These are phyloP conservation scores for Dactylellina parvicollis DNA, from an alignment of 2,329 filamentous ascomycete genomes.

Conservation along the genomic window DNA sequence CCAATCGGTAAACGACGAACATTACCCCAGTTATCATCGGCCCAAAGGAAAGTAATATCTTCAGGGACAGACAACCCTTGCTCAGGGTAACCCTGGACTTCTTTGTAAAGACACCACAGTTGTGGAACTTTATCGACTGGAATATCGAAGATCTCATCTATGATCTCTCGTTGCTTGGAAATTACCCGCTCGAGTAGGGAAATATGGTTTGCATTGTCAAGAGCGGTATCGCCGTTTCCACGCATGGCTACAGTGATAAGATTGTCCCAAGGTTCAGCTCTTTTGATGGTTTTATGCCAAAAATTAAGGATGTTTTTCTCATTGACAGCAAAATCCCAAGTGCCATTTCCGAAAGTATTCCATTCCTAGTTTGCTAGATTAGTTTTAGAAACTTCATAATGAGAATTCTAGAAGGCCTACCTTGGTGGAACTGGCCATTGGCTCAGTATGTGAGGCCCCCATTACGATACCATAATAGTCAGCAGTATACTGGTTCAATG, in stretches of 20 bases:
- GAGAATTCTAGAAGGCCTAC: conserved; percentile 61
- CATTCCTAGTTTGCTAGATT: conserved; percentile 60
- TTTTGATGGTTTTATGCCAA: conserved; percentile 73
- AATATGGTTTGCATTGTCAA: conserved; percentile 67
- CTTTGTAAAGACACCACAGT: conserved; percentile 79
- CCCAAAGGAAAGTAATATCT: conserved; percentile 74
- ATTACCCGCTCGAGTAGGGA: conserved; percentile 72
- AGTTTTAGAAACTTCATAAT: conserved; percentile 56
- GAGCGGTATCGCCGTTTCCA: conserved; percentile 73
- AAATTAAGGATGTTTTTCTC: conserved; percentile 74
- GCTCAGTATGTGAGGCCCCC: conserved; percentile 77
- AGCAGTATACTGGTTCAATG: conserved; percentile 73
- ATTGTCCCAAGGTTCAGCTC: conserved; percentile 73
- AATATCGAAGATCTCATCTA: conserved; percentile 68
- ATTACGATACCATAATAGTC: conserved; percentile 80
- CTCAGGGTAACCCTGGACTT: conserved; percentile 74
- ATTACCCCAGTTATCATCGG: conserved; percentile 76
- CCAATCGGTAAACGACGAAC: conserved; percentile 70
- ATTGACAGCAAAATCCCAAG: conserved; percentile 77
- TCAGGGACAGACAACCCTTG: conserved; percentile 72
- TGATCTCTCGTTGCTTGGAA: conserved; percentile 69
- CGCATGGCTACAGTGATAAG: conserved; percentile 76
- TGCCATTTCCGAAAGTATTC: conserved; percentile 66
- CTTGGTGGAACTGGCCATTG: conserved; percentile 71
- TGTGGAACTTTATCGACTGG: conserved; percentile 69